Evolutionary conservation across 495 filamentous ascomycete genomes (phyloP), one percentile per base, ranked within the genome.

Genomic region (Penicillium egyptiacum): DNA sequence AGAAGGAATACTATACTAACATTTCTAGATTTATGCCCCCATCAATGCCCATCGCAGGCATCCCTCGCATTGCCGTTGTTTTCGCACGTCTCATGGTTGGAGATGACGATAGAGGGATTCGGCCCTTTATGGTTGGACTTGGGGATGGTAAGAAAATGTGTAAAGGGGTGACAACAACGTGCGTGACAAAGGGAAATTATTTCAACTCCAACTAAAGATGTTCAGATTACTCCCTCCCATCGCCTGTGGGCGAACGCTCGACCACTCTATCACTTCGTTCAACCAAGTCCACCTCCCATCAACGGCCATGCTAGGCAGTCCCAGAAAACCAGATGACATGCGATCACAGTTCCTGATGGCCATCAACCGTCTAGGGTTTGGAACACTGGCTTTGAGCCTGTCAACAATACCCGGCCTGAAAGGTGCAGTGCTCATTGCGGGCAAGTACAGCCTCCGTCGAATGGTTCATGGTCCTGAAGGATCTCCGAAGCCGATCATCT

Each of bases 251-350:
- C 62, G 63, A 26, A 55, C 60, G 4, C 37, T 74, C n/a, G 66
- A 75, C 50, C 68, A 75, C 48, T 40, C 64, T 45, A 57, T 75
- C 25, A 75, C 71, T 1, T 57, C 57, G 0, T 75, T 75, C 60
- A 46, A 67, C 37, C 61, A 71, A 23, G 71, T 75, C 11, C 51
- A 40, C 0, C 59, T 75, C 1, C 47, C 59, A 16, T 19, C 48
- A 2, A 45, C 60, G 3, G 61, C 71, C 1, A 62, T 74, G 30
- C 57, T 73, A n/a, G 35, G 73, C 49, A n/a, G 47, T 53, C 31
- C 63, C 16, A 43, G 43, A 23, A 56, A 55, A 23, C 50, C 64
- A 4, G 8, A 12, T 0, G 48, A 72, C 43, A 44, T 57, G 31
- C 68, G 70, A 12, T 20, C 42, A 4, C 53, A 66, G 11, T 75